phyloP scores from a whole-genome alignment of 1,284 basidiomycete species.

The Rhodotorula sp. region DNA sequence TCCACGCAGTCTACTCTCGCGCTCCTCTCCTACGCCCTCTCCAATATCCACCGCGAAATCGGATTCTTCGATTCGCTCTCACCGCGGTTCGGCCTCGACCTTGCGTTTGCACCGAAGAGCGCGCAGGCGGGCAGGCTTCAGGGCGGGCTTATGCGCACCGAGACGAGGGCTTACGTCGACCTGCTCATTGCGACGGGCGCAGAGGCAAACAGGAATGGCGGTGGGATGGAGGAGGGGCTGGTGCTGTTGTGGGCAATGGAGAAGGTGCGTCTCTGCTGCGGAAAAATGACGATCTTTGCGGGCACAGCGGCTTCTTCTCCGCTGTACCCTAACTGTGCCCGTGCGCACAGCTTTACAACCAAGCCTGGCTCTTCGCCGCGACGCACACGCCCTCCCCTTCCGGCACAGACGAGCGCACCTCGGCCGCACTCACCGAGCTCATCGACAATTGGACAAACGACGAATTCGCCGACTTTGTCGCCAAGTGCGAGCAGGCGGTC shows the following conservation, averaged over 20 bases:
- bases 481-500: constrained; percentile 19
- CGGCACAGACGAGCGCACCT: constrained; percentile 1
- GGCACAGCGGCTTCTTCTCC: neutral
- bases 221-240: constrained; percentile 22
- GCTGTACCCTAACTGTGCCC: neutral
- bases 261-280: constrained; percentile 12
- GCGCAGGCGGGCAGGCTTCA: constrained; percentile 7
- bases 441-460: constrained; percentile 31
- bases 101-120: neutral
- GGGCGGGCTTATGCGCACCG: constrained; percentile 13
- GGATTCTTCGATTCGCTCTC: constrained; percentile 30
- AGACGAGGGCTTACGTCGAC: constrained; percentile 28
- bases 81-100: constrained; percentile 17
- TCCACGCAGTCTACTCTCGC: constrained; percentile 10
- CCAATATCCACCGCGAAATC: constrained; percentile 32
- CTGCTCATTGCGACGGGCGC: constrained; percentile 30
- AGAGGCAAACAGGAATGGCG: constrained; percentile 17
- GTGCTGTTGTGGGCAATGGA: constrained; percentile 34
- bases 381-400: constrained; percentile 2
- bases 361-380: constrained; percentile 23
- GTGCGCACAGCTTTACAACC: constrained; percentile 19
- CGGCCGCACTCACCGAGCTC: constrained; percentile 23
- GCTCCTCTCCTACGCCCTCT: constrained; percentile 27
- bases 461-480: constrained; percentile 25
- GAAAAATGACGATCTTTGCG: too few species aligned